Percentiles rank a stretch among this genome's conserved stretches.
phyloP scores from a whole-genome alignment of 768 basidiomycete genomes.

The Collybia sp. region DNA sequence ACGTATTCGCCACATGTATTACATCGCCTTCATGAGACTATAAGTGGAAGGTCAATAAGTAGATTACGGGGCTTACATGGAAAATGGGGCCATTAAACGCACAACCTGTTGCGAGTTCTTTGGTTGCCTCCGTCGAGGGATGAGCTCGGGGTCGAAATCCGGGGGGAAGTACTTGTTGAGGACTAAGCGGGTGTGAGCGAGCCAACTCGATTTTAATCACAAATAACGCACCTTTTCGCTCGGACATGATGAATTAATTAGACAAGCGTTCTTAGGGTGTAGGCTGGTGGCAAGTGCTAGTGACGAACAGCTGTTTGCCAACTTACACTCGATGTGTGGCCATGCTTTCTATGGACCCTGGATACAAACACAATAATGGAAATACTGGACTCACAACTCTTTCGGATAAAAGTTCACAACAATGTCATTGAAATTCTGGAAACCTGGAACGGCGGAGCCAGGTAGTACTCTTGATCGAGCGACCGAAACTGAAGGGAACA shows the following conservation, averaged over 20 bases:
- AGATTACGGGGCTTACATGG: conserved; percentile 59
- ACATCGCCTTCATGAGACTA: conserved; percentile 57
- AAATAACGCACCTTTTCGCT: conserved; percentile 65
- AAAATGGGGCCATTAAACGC: conserved; percentile 98
- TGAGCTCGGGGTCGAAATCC: conserved; percentile 97
- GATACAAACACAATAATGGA: conserved; percentile 4
- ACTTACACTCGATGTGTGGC: background rate
- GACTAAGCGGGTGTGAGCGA: conserved; percentile 37
- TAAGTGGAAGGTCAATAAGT: conserved; percentile 5
- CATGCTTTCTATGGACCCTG: background rate
- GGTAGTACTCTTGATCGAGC: conserved; percentile 87
- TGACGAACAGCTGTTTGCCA: no score
- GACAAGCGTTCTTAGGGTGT: conserved; percentile 3
- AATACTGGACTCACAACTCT: background rate
- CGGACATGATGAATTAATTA: conserved; percentile 55
- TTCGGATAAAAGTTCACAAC: background rate
- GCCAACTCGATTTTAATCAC: background rate
- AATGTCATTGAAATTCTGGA: conserved; percentile 80
- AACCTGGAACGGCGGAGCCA: conserved; percentile 79
- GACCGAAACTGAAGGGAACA: conserved; percentile 67
- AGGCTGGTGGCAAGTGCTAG: background rate
- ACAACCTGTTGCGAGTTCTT: conserved; percentile 97
- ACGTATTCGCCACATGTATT: conserved; percentile 98
- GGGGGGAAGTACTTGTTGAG: conserved; percentile 96
- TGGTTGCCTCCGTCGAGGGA: conserved; percentile 83